Base-by-base conservation (phyloP, 495 filamentous ascomycete genomes). In the Xylona heveae region DNA sequence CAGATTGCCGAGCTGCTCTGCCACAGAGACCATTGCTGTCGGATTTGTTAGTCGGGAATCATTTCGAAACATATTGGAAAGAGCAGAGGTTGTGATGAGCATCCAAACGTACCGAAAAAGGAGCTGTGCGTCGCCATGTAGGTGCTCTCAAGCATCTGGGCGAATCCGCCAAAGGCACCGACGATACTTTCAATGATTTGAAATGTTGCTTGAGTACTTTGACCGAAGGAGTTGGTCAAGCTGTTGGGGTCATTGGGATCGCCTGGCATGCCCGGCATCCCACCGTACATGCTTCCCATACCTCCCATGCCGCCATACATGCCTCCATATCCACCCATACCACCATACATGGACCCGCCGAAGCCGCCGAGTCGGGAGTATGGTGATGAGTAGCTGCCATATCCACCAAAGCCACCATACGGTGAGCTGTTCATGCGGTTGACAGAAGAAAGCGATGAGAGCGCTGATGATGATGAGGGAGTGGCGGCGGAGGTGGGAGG, bases 101-200 rank as follows among this genome's bases (percentile, higher is more conserved):
- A 15, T 34, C 22, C 14, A 20, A 18, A 61, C 77, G 49, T 69
- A 95, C 85, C 88, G 49, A 95, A 95, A 55, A 99, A 99, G 31
- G 77, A 85, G 30, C 79, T 90, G 58, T 95, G 90, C 2, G 90
- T 99, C n/a, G 90, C 88, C 90, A 99, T 95, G 44, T 92, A 99
- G 7, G 90, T 95, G 52, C 85, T 94, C 55, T 99, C 88, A 7
- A 99, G 64, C 90, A 99, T 95, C 62, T 99, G 90, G 12, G 90
- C 84, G 48, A 99, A 93, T 2, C 90, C 90, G 19, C 85, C 80
- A 54, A 88, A 94, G 10, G 90, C 84, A n/a, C 80, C 76, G n/a
- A 95, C 88, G 26, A 99, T 78, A 39, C 82, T 88, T 57, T 99
- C 90, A 24, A 99, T 82, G 62, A 95, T 78, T 62, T 95, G 88